Evolutionary conservation across 768 basidiomycete genomes (phyloP), one percentile per base, ranked within the genome.

Genomic region (Boletus patriciae): DNA sequence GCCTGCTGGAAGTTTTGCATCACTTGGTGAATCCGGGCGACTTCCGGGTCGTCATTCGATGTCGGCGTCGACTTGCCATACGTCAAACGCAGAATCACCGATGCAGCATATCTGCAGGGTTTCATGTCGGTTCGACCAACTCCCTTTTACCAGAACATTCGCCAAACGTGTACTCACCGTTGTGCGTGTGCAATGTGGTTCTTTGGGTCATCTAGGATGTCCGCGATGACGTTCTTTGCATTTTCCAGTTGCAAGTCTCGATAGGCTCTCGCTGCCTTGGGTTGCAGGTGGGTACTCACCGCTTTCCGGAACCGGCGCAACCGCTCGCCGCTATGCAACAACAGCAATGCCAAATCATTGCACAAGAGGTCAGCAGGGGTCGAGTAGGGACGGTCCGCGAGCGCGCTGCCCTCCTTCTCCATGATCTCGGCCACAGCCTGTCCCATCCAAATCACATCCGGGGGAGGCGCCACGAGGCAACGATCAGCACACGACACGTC

Each of bases 361-460:
- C 77, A 80, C 0, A 84, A 67, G 0, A 80, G 75, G 40, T 84
- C 80, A 0, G 79, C 83, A 2, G 83, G 74, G 34, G 85, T 78
- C 38, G 70, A 76, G 2, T 64, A 63, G 8, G 84, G 84, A 45
- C 84, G 70, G 61, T 85, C 83, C 0, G 72, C 78, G 15, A 80
- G 70, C 0, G 72, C 63, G 0, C 76, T 77, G 0, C 83, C 83
- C 56, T 82, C 79, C 52, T 81, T 80, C 66, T 85, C 83, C 82
- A 85, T 80, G 42, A 85, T 79, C 11, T 85, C 82, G 1, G 78
- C 72, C 0, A 81, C 80, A 6, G 81, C 82, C 66, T 84, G 71
- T 45, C 75, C 27, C 16, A 18, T 27, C 31, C 46, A 13, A 18
- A 55, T 18, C 8, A 40, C 23, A 21, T 10, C 36, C 43, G 13